Conservation (phyloP, 1,284 basidiomycete genomes). For the Cronartium ribicola region DNA sequence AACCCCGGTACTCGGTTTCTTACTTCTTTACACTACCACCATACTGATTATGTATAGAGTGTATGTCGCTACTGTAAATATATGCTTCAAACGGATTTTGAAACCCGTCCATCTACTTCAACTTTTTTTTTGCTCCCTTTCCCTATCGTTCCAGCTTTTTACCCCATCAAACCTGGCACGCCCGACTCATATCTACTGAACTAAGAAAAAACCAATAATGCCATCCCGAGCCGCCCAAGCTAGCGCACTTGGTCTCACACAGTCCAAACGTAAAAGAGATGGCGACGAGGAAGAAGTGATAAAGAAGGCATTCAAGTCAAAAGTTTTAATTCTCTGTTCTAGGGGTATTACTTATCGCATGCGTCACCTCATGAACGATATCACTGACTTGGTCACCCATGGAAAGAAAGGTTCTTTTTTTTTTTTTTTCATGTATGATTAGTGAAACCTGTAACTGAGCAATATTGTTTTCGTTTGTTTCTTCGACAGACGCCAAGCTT, state of each 20-base stretch:
- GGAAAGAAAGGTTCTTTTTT: constrained; percentile 79
- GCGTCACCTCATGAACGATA: constrained; percentile 93
- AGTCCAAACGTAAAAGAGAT: constrained; percentile 9
- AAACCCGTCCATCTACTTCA: too few species aligned
- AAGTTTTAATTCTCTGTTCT: constrained; percentile 84
- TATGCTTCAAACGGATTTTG: too few species aligned
- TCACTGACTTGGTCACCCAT: constrained; percentile 86
- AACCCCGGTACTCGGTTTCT: too few species aligned
- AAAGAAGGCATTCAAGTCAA: constrained; percentile 56
- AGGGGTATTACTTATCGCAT: constrained; percentile 93
- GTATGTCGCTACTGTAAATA: too few species aligned
- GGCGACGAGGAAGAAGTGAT: constrained; percentile 10
- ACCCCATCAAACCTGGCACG: too few species aligned
- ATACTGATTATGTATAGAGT: too few species aligned
- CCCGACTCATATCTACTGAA: too few species aligned
- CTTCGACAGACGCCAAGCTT: constrained; percentile 79
- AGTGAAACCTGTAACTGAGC: neutral
- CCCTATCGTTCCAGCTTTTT: too few species aligned
- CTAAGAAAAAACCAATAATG: constrained; percentile 14
- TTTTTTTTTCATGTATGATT: constrained; percentile 1
- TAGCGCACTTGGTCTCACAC: neutral
- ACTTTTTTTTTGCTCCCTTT: too few species aligned
- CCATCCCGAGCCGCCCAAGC: constrained; percentile 28
- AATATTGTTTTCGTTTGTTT: neutral
- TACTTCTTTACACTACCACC: too few species aligned